phyloP scores from a whole-genome alignment of 805 yeast genomes.

The Ogataea ramenticola region DNA sequence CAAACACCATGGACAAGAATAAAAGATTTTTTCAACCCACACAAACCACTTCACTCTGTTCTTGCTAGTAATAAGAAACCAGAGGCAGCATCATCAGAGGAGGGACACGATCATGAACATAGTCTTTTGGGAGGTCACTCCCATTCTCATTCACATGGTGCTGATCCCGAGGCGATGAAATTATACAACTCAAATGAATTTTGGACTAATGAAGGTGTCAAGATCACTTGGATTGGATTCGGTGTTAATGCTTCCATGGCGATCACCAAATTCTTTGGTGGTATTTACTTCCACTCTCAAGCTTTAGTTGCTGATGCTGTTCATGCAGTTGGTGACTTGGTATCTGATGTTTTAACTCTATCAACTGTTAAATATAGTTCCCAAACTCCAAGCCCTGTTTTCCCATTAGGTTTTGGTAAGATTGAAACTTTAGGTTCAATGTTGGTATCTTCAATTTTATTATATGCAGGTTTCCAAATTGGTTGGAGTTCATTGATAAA shows the following conservation, averaged over 20 bases:
- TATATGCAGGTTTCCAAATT: conserved; percentile 84
- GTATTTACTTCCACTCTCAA: conserved; percentile 88
- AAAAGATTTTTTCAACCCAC: conserved; percentile 29
- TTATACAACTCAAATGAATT: conserved; percentile 36
- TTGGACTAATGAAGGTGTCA: conserved; percentile 71
- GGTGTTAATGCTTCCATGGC: conserved; percentile 83
- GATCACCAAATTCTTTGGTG: conserved; percentile 79
- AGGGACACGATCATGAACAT: conserved; percentile 8
- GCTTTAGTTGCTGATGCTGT: conserved; percentile 91
- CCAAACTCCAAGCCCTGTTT: conserved; percentile 48
- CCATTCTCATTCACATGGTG: conserved; percentile 32
- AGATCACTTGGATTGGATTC: conserved; percentile 90
- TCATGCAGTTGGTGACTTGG: conserved; percentile 85
- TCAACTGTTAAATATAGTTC: conserved; percentile 78
- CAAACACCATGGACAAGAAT: conserved; percentile 18
- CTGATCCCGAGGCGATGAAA: conserved; percentile 37
- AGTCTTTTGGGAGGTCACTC: conserved; percentile 10
- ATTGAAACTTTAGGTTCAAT: conserved; percentile 89
- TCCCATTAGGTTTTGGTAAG: conserved; percentile 89
- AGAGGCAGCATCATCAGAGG: neutral
- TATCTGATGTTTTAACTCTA: conserved; percentile 83
- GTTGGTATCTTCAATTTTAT: conserved; percentile 74
- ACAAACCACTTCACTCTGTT: conserved; percentile 23
- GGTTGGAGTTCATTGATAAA: conserved; percentile 78
- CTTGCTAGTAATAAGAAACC: conserved; percentile 7